These are phyloP conservation scores for Blastocystis hominis DNA, from an alignment of 352 stramenopile genomes.

Conservation along the genomic window DNA sequence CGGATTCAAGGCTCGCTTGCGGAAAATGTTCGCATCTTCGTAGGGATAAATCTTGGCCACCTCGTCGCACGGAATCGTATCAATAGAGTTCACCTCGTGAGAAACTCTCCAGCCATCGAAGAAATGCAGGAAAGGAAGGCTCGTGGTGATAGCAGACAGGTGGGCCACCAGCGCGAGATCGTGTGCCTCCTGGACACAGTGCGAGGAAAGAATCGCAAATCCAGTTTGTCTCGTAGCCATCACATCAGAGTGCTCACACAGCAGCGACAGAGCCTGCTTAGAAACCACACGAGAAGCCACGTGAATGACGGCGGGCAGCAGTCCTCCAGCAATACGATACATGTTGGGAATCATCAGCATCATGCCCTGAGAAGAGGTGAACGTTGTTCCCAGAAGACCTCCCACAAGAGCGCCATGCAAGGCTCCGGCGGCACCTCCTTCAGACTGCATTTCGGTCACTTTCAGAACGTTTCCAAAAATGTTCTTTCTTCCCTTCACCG, in stretches of 20 bases:
- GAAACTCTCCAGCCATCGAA: conserved; percentile 71
- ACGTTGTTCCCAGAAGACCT: conserved; percentile 64
- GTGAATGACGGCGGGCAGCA: conserved; percentile 69
- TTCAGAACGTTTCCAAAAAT: conserved; percentile 65
- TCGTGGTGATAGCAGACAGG: conserved; percentile 65
- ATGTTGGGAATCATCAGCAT: conserved; percentile 70
- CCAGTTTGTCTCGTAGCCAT: conserved; percentile 73
- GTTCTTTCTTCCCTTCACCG: conserved; percentile 64
- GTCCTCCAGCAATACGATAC: conserved; percentile 64
- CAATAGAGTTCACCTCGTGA: conserved; percentile 67
- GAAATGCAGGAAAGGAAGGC: conserved; percentile 71
- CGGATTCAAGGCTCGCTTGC: conserved; percentile 60
- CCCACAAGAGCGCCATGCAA: conserved; percentile 68
- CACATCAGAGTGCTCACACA: conserved; percentile 78
- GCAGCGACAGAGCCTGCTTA: conserved; percentile 65
- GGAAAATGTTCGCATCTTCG: conserved; percentile 50
- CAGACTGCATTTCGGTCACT: conserved; percentile 65
- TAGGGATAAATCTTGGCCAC: conserved; percentile 64
- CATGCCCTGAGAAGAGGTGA: conserved; percentile 70
- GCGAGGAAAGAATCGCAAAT: conserved; percentile 69
- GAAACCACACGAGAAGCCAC: conserved; percentile 70
- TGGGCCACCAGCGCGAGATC: conserved; percentile 71
- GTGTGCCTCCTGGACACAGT: conserved; percentile 69
- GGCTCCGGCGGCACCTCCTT: conserved; percentile 64
- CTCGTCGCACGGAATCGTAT: conserved; percentile 65